Evolutionary conservation across 768 basidiomycete genomes (phyloP).

Genomic region (Tubosaeta brunneosetosa): DNA sequence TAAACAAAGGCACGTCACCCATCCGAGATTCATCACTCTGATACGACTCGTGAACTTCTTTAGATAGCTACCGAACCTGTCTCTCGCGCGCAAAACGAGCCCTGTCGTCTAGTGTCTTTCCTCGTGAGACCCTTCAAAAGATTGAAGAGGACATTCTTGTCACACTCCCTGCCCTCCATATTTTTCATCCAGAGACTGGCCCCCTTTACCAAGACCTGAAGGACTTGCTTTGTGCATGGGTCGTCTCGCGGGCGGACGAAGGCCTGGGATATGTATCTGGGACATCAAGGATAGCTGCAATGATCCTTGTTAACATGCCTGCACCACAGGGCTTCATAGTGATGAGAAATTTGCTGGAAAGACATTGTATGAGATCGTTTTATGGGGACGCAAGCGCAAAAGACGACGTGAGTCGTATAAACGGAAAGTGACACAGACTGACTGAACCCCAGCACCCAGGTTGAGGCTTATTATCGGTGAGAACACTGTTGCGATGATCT

Average conservation of each 20-base stretch:
- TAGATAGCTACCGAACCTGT: slow-evolving; percentile 68
- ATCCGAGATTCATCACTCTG: slow-evolving; percentile 1
- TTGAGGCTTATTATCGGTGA: slow-evolving; percentile 89
- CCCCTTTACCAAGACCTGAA: slow-evolving; percentile 79
- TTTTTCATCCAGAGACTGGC: slow-evolving; percentile 72
- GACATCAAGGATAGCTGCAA: slow-evolving; percentile 72
- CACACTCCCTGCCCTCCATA: slow-evolving; percentile 73
- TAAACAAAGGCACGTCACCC: slow-evolving; percentile 64
- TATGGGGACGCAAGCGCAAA: slow-evolving; percentile 66
- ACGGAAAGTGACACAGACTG: slow-evolving; percentile 19
- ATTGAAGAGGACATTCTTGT: slow-evolving; percentile 73
- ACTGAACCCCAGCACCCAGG: slow-evolving; percentile 42
- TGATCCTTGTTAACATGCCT: slow-evolving; percentile 83
- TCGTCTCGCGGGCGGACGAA: slow-evolving; percentile 79
- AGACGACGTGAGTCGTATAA: slow-evolving; percentile 64
- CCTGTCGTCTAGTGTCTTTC: slow-evolving; percentile 60
- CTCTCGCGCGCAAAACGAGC: slow-evolving; percentile 71
- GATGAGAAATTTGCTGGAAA: slow-evolving; percentile 80
- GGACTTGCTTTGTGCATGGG: slow-evolving; percentile 84
- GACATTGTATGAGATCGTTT: slow-evolving; percentile 82
- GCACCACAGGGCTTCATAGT: slow-evolving; percentile 70
- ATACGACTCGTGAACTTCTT: slow-evolving; percentile 1
- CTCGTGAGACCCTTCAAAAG: slow-evolving; percentile 50
- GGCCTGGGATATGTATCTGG: slow-evolving; percentile 71
- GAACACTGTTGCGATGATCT: background rate